These are phyloP conservation scores for Pisolithus thermaeus DNA, from an alignment of 1,284 basidiomycete species.

Conservation along the genomic window DNA sequence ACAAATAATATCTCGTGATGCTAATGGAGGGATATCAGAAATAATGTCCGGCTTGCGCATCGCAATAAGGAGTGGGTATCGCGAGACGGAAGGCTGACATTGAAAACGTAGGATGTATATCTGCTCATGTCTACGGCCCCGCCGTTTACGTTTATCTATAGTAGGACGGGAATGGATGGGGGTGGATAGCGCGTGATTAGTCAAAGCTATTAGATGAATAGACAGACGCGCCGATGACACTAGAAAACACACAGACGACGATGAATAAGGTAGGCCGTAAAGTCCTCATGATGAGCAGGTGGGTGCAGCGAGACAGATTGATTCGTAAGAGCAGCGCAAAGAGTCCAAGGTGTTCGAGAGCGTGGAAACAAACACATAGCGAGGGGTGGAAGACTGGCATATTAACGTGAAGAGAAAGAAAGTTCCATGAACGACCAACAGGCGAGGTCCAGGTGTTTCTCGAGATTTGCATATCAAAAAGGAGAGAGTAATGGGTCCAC, in stretches of 20 bases:
- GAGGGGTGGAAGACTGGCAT: slow-evolving; percentile 7
- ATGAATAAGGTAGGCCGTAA: slow-evolving; percentile 45
- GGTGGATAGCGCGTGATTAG: neutral
- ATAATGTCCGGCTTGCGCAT: slow-evolving; percentile 46
- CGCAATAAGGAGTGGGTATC: slow-evolving; percentile 52
- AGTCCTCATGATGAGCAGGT: slow-evolving; percentile 50
- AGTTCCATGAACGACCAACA: slow-evolving; percentile 20
- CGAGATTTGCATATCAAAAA: slow-evolving; percentile 7
- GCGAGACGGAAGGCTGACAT: slow-evolving; percentile 49
- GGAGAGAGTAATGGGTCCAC: slow-evolving; percentile 4
- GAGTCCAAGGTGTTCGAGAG: slow-evolving; percentile 26
- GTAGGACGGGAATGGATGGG: slow-evolving; percentile 2
- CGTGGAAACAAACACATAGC: slow-evolving; percentile 24
- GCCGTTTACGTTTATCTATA: slow-evolving; percentile 43
- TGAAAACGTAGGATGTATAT: slow-evolving; percentile 28
- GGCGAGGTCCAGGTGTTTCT: slow-evolving; percentile 12
- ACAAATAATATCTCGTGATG: slow-evolving; percentile 53
- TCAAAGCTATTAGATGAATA: slow-evolving; percentile 10
- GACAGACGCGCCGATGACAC: slow-evolving; percentile 29
- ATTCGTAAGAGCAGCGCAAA: slow-evolving; percentile 56
- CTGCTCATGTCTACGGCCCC: slow-evolving; percentile 42
- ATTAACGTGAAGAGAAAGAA: slow-evolving; percentile 11
- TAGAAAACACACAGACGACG: slow-evolving; percentile 33
- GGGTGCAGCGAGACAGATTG: slow-evolving; percentile 54
- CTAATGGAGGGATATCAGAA: slow-evolving; percentile 39